Percentiles rank a stretch among this genome's conserved stretches.
phyloP scores from a whole-genome alignment of 176 grass and related monocot species.

The Alopecurus myosuroides region DNA sequence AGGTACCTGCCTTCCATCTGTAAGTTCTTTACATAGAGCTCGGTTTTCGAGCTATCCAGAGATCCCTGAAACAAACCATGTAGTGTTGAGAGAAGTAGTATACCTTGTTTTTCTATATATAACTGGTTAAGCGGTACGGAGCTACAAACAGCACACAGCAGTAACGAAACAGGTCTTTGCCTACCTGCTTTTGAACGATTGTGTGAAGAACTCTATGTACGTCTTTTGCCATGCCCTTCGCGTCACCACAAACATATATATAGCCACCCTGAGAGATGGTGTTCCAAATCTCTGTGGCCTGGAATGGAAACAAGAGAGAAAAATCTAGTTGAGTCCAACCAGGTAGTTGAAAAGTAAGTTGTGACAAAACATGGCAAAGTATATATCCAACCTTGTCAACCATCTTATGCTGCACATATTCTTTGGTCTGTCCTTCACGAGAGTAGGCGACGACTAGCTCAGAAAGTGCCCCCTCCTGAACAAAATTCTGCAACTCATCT shows the following conservation, averaged over 20 bases:
- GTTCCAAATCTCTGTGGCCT: slow-evolving; percentile 79
- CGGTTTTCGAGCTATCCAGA: slow-evolving; percentile 82
- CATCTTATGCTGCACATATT: slow-evolving; percentile 99
- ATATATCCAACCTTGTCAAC: slow-evolving; percentile 52
- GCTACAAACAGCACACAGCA: background rate
- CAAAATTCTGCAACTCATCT: slow-evolving; percentile 78
- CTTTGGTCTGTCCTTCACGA: slow-evolving; percentile 67
- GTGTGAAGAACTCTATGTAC: slow-evolving; percentile 85
- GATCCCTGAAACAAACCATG: slow-evolving; percentile 48
- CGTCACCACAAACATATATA: slow-evolving; percentile 93
- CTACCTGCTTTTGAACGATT: slow-evolving; percentile 86
- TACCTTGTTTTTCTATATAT: background rate
- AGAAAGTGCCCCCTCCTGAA: slow-evolving; percentile 57
- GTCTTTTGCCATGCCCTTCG: slow-evolving; percentile 94
- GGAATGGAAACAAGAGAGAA: slow-evolving; percentile 32
- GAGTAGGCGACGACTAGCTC: slow-evolving; percentile 89
- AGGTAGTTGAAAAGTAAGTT: background rate
- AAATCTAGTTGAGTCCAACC: slow-evolving; percentile 13
- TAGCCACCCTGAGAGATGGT: slow-evolving; percentile 69
- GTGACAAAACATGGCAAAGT: background rate
- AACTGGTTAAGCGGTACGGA: background rate
- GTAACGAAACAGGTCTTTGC: background rate
- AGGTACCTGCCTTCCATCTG: slow-evolving; percentile 91
- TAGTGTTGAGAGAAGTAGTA: background rate
- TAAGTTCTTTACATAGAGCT: slow-evolving; percentile 78